Evolutionary conservation across 106 monocot species (phyloP).

Genomic region (Dactylorhiza incarnata): DNA sequence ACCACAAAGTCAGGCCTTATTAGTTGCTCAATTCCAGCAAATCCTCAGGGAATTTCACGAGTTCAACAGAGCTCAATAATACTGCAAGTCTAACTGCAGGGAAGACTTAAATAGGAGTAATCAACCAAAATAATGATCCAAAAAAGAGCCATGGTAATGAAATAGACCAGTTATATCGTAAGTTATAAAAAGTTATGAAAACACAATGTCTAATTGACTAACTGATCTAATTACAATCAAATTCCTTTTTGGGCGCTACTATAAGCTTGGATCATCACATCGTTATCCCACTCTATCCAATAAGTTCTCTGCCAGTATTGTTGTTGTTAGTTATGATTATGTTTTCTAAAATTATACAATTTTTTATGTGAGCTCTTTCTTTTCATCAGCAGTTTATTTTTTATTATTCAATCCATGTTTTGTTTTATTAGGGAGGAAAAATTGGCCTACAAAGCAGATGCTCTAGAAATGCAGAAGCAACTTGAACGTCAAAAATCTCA

Average conservation of each 20-base stretch:
- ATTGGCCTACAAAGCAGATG: conserved; percentile 73
- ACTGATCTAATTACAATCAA: not conserved
- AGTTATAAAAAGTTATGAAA: not conserved
- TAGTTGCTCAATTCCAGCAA: not conserved
- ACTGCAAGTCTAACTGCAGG: not conserved
- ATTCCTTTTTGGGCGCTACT: not conserved
- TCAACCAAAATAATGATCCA: not conserved
- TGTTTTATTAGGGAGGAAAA: conserved; percentile 67
- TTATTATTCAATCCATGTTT: not conserved
- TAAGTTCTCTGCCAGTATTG: not conserved
- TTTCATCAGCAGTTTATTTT: not conserved
- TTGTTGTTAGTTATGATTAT: not conserved
- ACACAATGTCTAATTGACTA: not conserved
- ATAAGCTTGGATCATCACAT: not conserved
- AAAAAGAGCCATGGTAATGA: no score
- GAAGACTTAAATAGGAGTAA: not conserved
- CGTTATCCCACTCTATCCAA: not conserved
- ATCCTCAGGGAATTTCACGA: not conserved
- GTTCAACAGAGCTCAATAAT: not conserved
- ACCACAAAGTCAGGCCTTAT: not conserved
- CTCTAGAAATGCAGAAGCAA: conserved; percentile 80
- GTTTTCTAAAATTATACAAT: not conserved
- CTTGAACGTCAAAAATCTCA: conserved; percentile 66
- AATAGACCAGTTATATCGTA: not conserved
- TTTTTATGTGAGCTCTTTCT: not conserved